Conservation (phyloP, 2,329 filamentous ascomycete species). For the Falciphora oryzae region DNA sequence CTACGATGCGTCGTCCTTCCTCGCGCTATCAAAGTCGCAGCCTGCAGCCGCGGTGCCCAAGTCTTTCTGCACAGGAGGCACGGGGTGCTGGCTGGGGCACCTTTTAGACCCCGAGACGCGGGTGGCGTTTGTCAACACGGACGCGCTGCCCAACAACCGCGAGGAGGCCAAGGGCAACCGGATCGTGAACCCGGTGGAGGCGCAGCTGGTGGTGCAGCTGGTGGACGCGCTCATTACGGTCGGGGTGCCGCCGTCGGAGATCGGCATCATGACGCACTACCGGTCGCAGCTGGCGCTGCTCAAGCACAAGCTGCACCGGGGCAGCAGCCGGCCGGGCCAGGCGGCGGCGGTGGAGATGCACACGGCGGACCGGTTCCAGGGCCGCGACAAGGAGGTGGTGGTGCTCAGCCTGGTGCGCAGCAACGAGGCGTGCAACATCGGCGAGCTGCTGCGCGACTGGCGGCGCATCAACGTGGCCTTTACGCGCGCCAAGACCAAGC, state of each 20-base stretch:
- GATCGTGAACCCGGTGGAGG: constrained; percentile 84
- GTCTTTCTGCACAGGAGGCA: constrained; percentile 1
- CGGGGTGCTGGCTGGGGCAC: constrained; percentile 69
- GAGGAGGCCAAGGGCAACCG: constrained; percentile 78
- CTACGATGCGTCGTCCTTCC: constrained; percentile 43
- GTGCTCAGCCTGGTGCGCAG: constrained; percentile 82
- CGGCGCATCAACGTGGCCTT: constrained; percentile 92
- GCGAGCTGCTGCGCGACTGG: constrained; percentile 88
- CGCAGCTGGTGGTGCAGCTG: constrained; percentile 69
- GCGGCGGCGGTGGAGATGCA: constrained; percentile 70
- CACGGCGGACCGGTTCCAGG: constrained; percentile 95
- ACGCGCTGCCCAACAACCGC: constrained; percentile 54
- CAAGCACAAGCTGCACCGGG: constrained; percentile 59
- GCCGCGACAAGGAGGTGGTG: constrained; percentile 89
- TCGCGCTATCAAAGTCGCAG: constrained; percentile 32
- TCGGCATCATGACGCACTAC: constrained; percentile 96
- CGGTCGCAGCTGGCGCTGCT: constrained; percentile 84
- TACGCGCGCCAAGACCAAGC: constrained; percentile 85
- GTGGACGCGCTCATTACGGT: constrained; percentile 71
- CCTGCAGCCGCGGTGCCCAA: constrained; percentile 10
- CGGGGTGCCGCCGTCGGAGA: constrained; percentile 68
- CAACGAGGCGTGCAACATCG: constrained; percentile 78
- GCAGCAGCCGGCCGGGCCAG: constrained; percentile 14
- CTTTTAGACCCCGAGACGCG: constrained; percentile 65
- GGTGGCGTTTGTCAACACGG: constrained; percentile 86